Evolutionary conservation across 495 filamentous ascomycete species (phyloP).

Genomic region (Hypoxylon crocopeplum): DNA sequence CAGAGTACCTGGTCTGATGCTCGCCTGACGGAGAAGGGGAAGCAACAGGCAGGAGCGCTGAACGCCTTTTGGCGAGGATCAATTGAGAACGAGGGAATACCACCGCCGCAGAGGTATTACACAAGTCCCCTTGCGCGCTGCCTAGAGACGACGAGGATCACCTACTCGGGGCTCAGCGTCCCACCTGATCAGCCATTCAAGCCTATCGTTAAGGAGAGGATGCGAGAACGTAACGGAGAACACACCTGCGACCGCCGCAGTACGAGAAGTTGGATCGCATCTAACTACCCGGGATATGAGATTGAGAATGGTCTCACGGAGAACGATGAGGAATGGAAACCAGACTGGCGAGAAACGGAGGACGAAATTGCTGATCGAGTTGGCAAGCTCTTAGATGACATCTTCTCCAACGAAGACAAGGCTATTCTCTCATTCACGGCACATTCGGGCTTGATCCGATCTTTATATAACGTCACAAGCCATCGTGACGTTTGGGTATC

Average conservation of each 20-base stretch:
- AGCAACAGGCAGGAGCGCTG: constrained; percentile 65
- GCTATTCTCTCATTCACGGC: constrained; percentile 40
- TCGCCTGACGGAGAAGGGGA: constrained; percentile 65
- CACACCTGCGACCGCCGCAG: constrained; percentile 83
- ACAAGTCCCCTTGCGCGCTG: constrained; percentile 73
- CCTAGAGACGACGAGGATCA: constrained; percentile 67
- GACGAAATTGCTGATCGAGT: constrained; percentile 36
- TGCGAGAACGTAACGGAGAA: constrained; percentile 74
- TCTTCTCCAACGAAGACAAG: constrained; percentile 38
- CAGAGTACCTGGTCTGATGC: constrained; percentile 74
- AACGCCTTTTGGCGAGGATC: constrained; percentile 68
- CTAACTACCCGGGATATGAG: constrained; percentile 62
- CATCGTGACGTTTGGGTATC: constrained; percentile 35
- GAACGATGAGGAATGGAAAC: constrained; percentile 65
- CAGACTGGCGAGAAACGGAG: constrained; percentile 39
- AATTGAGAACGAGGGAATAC: constrained; percentile 61
- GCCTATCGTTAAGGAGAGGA: constrained; percentile 71
- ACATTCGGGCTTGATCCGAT: constrained; percentile 42
- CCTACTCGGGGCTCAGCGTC: constrained; percentile 52
- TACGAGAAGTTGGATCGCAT: constrained; percentile 61
- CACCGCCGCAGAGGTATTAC: constrained; percentile 70
- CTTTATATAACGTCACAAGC: constrained; percentile 27
- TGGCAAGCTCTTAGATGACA: constrained; percentile 34
- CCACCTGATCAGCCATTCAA: constrained; percentile 52
- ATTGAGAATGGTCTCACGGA: constrained; percentile 71